Conservation (phyloP, 352 stramenopile genomes). For the Globisporangium canariense region DNA sequence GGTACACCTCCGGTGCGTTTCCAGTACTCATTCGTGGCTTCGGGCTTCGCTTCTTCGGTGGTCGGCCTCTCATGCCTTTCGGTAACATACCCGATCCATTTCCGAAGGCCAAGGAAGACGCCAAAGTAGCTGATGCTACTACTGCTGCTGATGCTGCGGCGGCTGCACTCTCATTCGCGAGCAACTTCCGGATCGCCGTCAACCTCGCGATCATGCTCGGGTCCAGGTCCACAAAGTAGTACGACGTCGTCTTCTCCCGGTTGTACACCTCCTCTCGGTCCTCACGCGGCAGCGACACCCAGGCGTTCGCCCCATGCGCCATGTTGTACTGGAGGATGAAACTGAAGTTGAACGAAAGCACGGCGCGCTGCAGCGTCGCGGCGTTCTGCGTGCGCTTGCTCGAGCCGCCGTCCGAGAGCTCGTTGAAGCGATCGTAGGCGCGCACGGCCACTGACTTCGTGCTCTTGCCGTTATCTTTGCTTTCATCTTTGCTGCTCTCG, state of each 20-base stretch:
- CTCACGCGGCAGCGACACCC: neutral
- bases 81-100: neutral
- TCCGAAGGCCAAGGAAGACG: too few relatives aligned
- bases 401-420: neutral
- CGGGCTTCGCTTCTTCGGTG: neutral
- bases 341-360: conserved; percentile 10
- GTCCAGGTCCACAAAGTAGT: conserved; percentile 13
- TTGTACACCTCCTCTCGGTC: conserved; percentile 1
- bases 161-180: neutral
- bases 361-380: neutral
- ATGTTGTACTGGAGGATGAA: conserved; percentile 12
- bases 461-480: neutral
- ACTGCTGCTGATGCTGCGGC: neutral
- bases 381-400: conserved; percentile 1
- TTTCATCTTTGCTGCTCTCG: neutral
- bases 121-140: neutral
- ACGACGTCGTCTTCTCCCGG: conserved; percentile 6
- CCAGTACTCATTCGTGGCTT: too few relatives aligned
- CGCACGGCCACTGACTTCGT: neutral
- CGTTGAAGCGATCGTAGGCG: neutral
- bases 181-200: neutral
- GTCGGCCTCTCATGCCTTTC: neutral
- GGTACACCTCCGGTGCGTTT: neutral
- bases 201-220: neutral
- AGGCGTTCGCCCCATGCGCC: conserved; percentile 3